A percentile compares a stretch with the other conserved stretches of the same genome.
Evolutionary conservation across 2,329 filamentous ascomycete species (phyloP).

Genomic region (Botryotinia globosa): DNA sequence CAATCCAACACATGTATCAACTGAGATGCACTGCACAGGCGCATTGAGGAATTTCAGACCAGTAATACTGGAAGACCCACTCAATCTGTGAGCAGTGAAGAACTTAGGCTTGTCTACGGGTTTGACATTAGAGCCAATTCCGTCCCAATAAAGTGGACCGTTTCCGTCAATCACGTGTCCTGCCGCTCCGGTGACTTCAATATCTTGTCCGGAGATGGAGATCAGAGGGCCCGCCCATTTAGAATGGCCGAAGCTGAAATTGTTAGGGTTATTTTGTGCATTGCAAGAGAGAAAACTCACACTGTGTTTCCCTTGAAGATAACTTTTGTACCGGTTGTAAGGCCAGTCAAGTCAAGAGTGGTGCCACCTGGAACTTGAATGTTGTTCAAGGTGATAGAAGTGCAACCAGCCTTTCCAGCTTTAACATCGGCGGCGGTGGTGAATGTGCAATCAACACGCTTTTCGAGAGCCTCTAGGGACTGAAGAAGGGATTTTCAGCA

Average conservation of each 20-base stretch:
- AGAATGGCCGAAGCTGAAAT: conserved; percentile 55
- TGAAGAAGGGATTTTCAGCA: neutral
- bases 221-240: conserved; percentile 65
- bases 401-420: conserved; percentile 50
- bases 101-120: conserved; percentile 63
- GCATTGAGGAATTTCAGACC: conserved; percentile 52
- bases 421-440: conserved; percentile 45
- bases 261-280: neutral
- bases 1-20: conserved; percentile 44
- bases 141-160: conserved; percentile 52
- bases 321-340: conserved; percentile 47
- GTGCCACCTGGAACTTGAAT: conserved; percentile 56
- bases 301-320: neutral
- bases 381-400: conserved; percentile 51
- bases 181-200: conserved; percentile 29
- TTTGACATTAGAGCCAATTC: conserved; percentile 52
- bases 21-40: conserved; percentile 52
- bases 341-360: conserved; percentile 55
- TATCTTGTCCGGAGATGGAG: conserved; percentile 36
- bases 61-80: conserved; percentile 47
- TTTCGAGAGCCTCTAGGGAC: neutral
- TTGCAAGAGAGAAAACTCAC: neutral
- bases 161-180: conserved; percentile 51
- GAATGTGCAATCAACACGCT: conserved; percentile 49
- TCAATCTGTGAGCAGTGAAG: conserved; percentile 54